These are phyloP conservation scores for Pleurostoma richardsiae DNA, from an alignment of 2,329 filamentous ascomycete genomes.

Conservation along the genomic window DNA sequence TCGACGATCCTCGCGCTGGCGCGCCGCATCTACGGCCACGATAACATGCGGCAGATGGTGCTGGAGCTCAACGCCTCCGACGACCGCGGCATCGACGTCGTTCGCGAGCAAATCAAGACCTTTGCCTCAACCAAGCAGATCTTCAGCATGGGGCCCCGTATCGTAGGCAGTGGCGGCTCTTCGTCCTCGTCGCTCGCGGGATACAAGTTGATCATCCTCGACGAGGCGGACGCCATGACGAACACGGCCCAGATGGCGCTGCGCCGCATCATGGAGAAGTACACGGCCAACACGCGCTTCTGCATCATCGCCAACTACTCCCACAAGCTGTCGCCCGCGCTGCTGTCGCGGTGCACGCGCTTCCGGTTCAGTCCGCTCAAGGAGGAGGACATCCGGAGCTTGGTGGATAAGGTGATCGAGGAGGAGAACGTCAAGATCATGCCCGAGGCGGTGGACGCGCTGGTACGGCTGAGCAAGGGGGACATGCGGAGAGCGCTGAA, in stretches of 20 bases:
- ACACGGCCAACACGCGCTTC: constrained; percentile 95
- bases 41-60: constrained; percentile 97
- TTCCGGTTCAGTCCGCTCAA: constrained; percentile 95
- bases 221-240: constrained; percentile 99
- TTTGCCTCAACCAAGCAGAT: constrained; percentile 98
- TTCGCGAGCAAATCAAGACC: constrained; percentile 98
- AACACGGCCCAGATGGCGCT: constrained; percentile 96
- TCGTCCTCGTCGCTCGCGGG: constrained; percentile 53
- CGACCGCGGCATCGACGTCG: constrained; percentile 95
- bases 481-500: constrained; percentile 96
- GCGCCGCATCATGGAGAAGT: constrained; percentile 97
- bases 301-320: constrained; percentile 99
- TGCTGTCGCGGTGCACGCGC: constrained; percentile 88
- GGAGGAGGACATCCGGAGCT: constrained; percentile 73
- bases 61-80: constrained; percentile 96
- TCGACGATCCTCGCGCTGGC: constrained; percentile 93
- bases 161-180: constrained; percentile 36
- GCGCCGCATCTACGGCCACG: constrained; percentile 82
- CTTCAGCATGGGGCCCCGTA: constrained; percentile 62
- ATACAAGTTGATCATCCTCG: constrained; percentile 95
- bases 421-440: constrained; percentile 84
- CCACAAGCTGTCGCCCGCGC: constrained; percentile 90
- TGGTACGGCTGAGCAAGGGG: constrained; percentile 85
- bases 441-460: constrained; percentile 71
- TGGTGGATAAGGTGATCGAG: constrained; percentile 86